Evolutionary conservation across 2,329 filamentous ascomycete genomes (phyloP).

Genomic region (Fusarium torulosum): DNA sequence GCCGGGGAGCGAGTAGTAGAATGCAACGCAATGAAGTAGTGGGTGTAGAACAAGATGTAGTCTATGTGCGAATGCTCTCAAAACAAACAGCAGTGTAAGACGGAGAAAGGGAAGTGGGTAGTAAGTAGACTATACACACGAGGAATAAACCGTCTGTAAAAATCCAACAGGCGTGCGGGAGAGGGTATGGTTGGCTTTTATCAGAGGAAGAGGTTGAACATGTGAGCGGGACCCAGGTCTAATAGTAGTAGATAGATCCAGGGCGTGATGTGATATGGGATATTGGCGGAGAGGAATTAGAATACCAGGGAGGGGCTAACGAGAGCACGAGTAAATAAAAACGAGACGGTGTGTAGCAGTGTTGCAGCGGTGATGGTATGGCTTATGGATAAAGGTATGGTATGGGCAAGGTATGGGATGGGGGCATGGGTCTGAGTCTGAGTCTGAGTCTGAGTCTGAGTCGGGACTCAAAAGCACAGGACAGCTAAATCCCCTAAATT

Average conservation of each 20-base stretch:
- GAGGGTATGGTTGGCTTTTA: slow-evolving; percentile 37
- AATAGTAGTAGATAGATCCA: slow-evolving; percentile 12
- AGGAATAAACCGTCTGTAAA: slow-evolving; percentile 8
- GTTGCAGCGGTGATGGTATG: slow-evolving; percentile 40
- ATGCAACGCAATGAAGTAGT: slow-evolving; percentile 23
- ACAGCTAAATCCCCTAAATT: slow-evolving; percentile 35
- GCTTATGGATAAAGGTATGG: not conserved
- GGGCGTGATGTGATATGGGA: slow-evolving; percentile 16
- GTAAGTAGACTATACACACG: too few species aligned
- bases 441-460: not conserved
- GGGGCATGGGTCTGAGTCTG: not conserved
- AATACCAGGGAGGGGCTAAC: slow-evolving; percentile 27
- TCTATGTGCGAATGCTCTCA: slow-evolving; percentile 19
- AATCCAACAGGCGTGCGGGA: slow-evolving; percentile 13
- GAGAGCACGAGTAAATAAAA: slow-evolving; percentile 36
- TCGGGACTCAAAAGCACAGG: slow-evolving; percentile 35
- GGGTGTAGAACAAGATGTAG: slow-evolving; percentile 24
- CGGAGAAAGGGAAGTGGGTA: not conserved
- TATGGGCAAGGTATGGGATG: not conserved
- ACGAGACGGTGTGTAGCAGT: slow-evolving; percentile 43
- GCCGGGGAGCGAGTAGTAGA: slow-evolving; percentile 34
- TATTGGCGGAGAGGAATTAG: slow-evolving; percentile 31
- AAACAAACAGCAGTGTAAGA: slow-evolving; percentile 27
- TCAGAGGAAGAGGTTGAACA: slow-evolving; percentile 19
- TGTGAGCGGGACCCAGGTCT: slow-evolving; percentile 17